Percentiles rank a stretch among this genome's conserved stretches.
Conservation (phyloP, 208 protist genomes). For the Wallacemonas sp. region DNA sequence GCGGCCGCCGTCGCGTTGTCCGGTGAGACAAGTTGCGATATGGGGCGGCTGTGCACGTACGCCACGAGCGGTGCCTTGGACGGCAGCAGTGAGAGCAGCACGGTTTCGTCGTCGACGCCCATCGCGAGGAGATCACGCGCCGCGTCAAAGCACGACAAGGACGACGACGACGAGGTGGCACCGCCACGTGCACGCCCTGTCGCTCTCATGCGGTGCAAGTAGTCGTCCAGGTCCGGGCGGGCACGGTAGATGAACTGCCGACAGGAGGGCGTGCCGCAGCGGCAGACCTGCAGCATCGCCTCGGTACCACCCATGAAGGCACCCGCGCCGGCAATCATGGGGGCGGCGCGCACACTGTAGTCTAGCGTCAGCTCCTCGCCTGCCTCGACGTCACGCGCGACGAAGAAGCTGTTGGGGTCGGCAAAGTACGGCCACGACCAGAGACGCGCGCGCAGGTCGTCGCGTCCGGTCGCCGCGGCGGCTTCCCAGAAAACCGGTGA, state of each 20-base stretch:
- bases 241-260: conserved; percentile 56
- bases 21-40: conserved; percentile 15
- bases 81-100: conserved; percentile 41
- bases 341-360: conserved; percentile 58
- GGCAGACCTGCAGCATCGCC: conserved; percentile 34
- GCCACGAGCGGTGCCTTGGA: conserved; percentile 24
- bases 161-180: too few relatives aligned
- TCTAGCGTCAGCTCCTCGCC: conserved; percentile 73
- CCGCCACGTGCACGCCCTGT: neutral
- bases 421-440: conserved; percentile 45
- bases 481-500: conserved; percentile 61
- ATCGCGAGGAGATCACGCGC: conserved; percentile 24
- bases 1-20: neutral
- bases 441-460: conserved; percentile 24
- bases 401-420: conserved; percentile 76
- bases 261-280: conserved; percentile 44
- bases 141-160: conserved; percentile 14
- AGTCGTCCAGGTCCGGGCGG: conserved; percentile 6
- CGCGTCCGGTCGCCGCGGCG: conserved; percentile 13
- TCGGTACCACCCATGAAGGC: neutral
- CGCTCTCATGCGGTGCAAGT: neutral
- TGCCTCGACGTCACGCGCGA: conserved; percentile 54
- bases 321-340: conserved; percentile 32
- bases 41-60: conserved; percentile 42
- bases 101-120: conserved; percentile 67